phyloP scores from a whole-genome alignment of 2,329 filamentous ascomycete species.

The Fusarium sp. region DNA sequence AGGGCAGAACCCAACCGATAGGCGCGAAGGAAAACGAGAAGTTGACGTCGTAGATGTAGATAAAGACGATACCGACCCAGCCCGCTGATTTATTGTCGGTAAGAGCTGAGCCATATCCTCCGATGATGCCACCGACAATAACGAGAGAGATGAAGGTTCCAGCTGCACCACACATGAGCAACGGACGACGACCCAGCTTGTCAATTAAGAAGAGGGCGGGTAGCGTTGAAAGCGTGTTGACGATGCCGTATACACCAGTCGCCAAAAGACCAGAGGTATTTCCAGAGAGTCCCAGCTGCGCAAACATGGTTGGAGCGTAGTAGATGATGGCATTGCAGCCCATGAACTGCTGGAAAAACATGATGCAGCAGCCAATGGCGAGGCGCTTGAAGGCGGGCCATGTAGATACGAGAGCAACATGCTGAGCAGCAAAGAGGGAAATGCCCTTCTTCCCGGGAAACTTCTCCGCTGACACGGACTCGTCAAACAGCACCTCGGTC shows the following conservation, averaged over 20 bases:
- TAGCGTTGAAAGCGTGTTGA: constrained; percentile 59
- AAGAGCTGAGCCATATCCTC: constrained; percentile 52
- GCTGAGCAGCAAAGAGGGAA: constrained; percentile 48
- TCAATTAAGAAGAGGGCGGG: constrained; percentile 62
- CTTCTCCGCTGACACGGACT: constrained; percentile 41
- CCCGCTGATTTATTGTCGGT: constrained; percentile 53
- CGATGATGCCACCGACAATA: constrained; percentile 61
- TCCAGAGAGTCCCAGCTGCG: constrained; percentile 50
- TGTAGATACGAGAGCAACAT: neutral
- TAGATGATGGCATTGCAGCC: constrained; percentile 60
- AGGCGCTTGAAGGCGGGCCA: constrained; percentile 57
- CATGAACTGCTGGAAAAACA: constrained; percentile 63
- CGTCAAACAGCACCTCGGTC: constrained; percentile 38
- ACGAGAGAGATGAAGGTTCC: constrained; percentile 71
- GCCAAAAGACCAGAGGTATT: constrained; percentile 61
- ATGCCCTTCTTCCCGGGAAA: constrained; percentile 43
- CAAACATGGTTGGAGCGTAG: constrained; percentile 59
- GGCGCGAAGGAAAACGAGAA: constrained; percentile 72
- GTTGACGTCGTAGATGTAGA: constrained; percentile 70
- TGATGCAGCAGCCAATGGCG: constrained; percentile 59
- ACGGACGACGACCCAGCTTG: constrained; percentile 66
- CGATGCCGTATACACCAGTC: constrained; percentile 67
- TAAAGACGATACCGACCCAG: constrained; percentile 71
- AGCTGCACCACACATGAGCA: constrained; percentile 70
- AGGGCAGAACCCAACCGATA: constrained; percentile 72